Conservation (phyloP, 78 protist species). For the Dictyostelium citrinum region DNA sequence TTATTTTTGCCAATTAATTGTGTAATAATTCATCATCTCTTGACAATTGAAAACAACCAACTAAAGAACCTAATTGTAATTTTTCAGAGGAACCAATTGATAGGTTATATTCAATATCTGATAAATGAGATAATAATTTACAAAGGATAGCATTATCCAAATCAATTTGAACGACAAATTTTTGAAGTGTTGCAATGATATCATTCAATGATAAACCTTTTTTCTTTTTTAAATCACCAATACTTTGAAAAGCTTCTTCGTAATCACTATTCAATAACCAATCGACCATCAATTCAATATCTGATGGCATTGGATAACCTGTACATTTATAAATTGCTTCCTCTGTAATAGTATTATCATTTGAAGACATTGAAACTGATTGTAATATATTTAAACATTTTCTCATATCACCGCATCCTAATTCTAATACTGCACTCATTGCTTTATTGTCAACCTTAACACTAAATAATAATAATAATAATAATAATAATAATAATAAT, state of each 20-base stretch:
- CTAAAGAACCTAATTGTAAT: conserved; percentile 63
- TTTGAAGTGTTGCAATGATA: conserved; percentile 53
- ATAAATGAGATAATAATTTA: background rate
- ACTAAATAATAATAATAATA: conserved; percentile 50
- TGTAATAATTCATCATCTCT: conserved; percentile 41
- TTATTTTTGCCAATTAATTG: background rate
- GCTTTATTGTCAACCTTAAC: conserved; percentile 28
- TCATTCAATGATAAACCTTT: conserved; percentile 86
- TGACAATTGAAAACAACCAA: conserved; percentile 49
- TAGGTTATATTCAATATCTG: conserved; percentile 72
- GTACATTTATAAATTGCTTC: conserved; percentile 86
- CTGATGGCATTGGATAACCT: conserved; percentile 87
- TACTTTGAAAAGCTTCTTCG: conserved; percentile 19
- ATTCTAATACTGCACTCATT: conserved; percentile 12
- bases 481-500: conserved; percentile 10
- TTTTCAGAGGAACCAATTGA: conserved; percentile 71
- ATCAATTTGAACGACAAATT: background rate
- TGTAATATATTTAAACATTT: conserved; percentile 76
- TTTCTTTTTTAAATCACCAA: conserved; percentile 46
- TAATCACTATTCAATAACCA: conserved; percentile 72
- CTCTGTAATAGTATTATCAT: background rate
- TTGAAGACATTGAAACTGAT: conserved; percentile 43
- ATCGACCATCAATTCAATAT: conserved; percentile 25
- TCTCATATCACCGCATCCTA: conserved; percentile 85
- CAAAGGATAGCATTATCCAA: background rate